Evolutionary conservation across 305 asterid species (phyloP).

Genomic region (Solanum hybrid): DNA sequence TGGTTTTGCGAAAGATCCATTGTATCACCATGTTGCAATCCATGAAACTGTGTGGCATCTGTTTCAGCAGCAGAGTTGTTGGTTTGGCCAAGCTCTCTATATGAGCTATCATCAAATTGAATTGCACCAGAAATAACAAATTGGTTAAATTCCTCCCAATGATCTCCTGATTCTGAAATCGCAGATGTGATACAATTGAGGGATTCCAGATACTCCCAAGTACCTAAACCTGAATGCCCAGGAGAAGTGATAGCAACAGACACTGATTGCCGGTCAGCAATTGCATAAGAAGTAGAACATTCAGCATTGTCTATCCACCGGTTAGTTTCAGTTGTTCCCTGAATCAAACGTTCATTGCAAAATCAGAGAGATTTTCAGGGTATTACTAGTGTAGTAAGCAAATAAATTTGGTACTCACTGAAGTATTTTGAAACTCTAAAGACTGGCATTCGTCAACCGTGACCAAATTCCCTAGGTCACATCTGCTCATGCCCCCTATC

Average conservation of each 20-base stretch:
- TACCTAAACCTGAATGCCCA: background rate
- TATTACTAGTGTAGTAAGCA: background rate
- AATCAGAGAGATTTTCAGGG: background rate
- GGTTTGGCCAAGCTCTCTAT: background rate
- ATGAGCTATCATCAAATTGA: background rate
- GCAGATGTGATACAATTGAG: background rate
- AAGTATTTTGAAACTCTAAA: background rate
- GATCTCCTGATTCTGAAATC: background rate
- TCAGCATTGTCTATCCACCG: slow-evolving; percentile 7
- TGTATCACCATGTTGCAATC: background rate
- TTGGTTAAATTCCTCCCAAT: too few species aligned
- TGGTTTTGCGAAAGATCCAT: background rate
- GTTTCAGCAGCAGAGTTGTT: background rate
- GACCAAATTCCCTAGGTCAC: background rate
- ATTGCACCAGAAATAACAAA: too few species aligned
- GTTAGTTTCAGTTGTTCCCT: background rate
- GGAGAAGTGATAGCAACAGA: background rate
- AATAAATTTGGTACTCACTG: background rate
- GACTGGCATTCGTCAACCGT: background rate
- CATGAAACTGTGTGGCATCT: background rate
- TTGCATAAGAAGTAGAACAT: slow-evolving; percentile 37
- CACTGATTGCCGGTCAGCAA: slow-evolving; percentile 26
- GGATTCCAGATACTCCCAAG: background rate
- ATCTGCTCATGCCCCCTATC: background rate
- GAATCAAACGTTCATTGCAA: background rate